Base-by-base conservation (phyloP, 2,329 filamentous ascomycete genomes). In the Aspergillus neoniger region DNA sequence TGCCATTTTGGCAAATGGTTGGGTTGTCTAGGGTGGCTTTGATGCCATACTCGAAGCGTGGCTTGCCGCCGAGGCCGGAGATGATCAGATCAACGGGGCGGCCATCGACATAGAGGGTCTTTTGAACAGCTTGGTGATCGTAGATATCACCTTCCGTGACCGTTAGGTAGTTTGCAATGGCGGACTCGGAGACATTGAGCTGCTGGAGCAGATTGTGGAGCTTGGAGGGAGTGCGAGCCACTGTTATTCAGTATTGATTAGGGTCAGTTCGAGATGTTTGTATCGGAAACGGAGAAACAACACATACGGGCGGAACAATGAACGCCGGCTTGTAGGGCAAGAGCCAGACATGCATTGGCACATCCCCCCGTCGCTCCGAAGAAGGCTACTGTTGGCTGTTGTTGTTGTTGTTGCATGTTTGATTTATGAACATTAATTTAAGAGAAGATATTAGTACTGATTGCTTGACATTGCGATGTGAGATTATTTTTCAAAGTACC, bases 361-460 rank as follows among this genome's bases (percentile, higher is more conserved):
- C 78, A 79, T 52, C 81, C 83, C 58, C 81, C 81, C 21, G 82
- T 84, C 23, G 82, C 81, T 50, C 83, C 83, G 63, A 85, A 79
- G 72, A 85, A 83, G 43, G 81, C 79, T 57, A 83, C 68, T 32
- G 76, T 79, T 52, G 60, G 70, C 62, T 63, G 25, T 17, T n/a
- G 25, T 25, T 25, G 15, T n/a, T n/a, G n/a, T 10, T 41, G 19
- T 9, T 19, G 21, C 6, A 28, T 25, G 9, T 30, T 30, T 30
- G 14, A 15, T 28, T 14, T 4, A 49, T 49, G 9, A 10, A 23
- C 21, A 23, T 23, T 23, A 25, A 25, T 7, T 25, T 25, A 25
- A 25, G 23, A 25, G 23, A 25, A 4, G 21, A 23, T 23, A 21
- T 23, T 23, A 23, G 9, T 23, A 12, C 44, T 15, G 21, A 17